Evolutionary conservation across 2,329 filamentous ascomycete genomes (phyloP).

Genomic region (Verticillium isaacii): DNA sequence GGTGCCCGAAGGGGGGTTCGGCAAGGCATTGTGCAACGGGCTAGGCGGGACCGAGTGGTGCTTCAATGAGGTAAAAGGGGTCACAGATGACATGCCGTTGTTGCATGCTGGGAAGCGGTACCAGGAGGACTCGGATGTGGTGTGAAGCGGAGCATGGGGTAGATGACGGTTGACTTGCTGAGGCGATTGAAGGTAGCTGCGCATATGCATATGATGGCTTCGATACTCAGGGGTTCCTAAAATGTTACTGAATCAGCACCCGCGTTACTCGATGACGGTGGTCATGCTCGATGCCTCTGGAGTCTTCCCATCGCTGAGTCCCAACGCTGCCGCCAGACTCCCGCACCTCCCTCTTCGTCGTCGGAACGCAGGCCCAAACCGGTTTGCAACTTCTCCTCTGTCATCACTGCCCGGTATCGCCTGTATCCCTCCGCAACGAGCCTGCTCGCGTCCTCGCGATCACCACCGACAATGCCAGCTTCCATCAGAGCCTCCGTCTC

Average conservation of each 20-base stretch:
- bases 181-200: too few species aligned
- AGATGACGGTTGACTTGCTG: too few species aligned
- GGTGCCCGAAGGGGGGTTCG: constrained; percentile 22
- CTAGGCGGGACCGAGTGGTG: constrained; percentile 33
- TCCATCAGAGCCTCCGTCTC: constrained; percentile 42
- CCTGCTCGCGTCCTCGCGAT: constrained; percentile 35
- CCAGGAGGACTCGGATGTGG: not conserved
- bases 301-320: not conserved
- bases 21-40: constrained; percentile 30
- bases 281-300: not conserved
- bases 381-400: constrained; percentile 35
- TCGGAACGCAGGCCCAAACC: not conserved
- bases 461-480: constrained; percentile 34
- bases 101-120: constrained; percentile 1
- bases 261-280: too few species aligned
- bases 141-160: not conserved
- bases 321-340: not conserved
- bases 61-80: constrained; percentile 40
- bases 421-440: constrained; percentile 37
- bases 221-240: not conserved
- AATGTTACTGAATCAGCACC: too few species aligned
- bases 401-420: constrained; percentile 37
- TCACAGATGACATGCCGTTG: constrained; percentile 36
- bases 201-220: not conserved
- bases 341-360: not conserved